Evolutionary conservation across 2,329 filamentous ascomycete species (phyloP), one percentile per base, ranked within the genome.

Genomic region (Pseudogymnoascus sp.): DNA sequence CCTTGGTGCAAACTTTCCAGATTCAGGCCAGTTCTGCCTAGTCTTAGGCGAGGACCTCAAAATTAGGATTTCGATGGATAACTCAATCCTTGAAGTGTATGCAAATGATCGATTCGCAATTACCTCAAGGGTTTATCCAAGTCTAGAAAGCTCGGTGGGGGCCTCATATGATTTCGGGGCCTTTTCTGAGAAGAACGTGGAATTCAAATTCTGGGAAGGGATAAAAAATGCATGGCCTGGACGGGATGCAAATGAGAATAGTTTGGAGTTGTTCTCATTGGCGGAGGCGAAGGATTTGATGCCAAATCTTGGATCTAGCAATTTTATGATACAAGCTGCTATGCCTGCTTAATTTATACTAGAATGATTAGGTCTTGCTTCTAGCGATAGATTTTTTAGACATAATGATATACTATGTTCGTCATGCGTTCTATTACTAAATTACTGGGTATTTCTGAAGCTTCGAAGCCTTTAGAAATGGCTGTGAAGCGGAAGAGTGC

Each of bases 81-180:
- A 66, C 16, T 68, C 65, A 2, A 65, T 68, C 45, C 3, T 68
- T 3, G 68, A 69, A 33, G 62, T 69, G 1, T 69, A 63, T 37
- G 67, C 63, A 4, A 68, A 69, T 60, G 66, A 66, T 23, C 33
- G 66, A 18, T 67, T 67, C 49, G 65, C 67, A 8, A 8, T 68
- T 7, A 66, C 67, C 0, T 66, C 66, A 16, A 62, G 66, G 23
- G 41, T 69, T 6, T 69, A 69, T 61, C 67, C 66, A 2, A 64
- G 45, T 18, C 35, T 64, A 8, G 65, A 65, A 37, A 62, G 59
- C 16, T 65, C 65, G 4, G 16, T 60, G 1, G 62, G 64, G 7
- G 65, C 41, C 7, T 65, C 63, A 4, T 65, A 62, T 35, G 61
- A 65, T 25, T 67, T 69, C 59, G 64, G 66, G 5, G 62, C n/a